Evolutionary conservation across 352 stramenopile genomes (phyloP).

Genomic region (Phytopythium ostracodes): DNA sequence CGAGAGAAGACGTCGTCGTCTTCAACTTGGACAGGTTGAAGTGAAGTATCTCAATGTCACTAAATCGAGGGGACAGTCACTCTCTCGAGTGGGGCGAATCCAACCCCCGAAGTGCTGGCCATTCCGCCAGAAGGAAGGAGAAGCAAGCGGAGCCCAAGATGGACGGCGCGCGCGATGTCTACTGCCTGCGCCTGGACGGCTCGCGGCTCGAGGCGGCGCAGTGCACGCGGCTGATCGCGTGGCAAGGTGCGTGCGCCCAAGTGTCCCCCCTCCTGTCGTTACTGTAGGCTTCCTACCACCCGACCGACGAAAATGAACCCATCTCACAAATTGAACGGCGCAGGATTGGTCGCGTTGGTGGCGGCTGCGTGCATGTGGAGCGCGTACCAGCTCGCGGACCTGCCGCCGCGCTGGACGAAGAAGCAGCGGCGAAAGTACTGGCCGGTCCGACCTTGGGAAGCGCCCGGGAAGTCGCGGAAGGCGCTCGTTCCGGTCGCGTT

Average conservation of each 20-base stretch:
- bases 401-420: slow-evolving; percentile 8
- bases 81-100: background rate
- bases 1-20: background rate
- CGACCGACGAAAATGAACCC: background rate
- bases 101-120: too few relatives aligned
- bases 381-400: slow-evolving; percentile 2
- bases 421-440: background rate
- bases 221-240: background rate
- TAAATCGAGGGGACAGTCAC: background rate
- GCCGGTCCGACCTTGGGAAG: background rate
- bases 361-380: slow-evolving; percentile 6
- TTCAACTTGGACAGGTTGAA: slow-evolving; percentile 2
- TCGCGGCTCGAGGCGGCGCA: slow-evolving; percentile 5
- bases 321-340: background rate
- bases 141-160: background rate
- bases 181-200: slow-evolving; percentile 7
- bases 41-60: background rate
- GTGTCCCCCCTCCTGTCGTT: background rate
- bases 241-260: slow-evolving; percentile 1
- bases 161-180: background rate
- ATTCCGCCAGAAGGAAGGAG: too few relatives aligned
- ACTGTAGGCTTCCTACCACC: background rate
- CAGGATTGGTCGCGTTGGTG: background rate
- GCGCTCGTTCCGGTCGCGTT: background rate
- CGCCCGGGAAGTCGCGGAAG: background rate